Evolutionary conservation across 129 eudicot species (phyloP), one percentile per base, ranked within the genome.

Genomic region (Centrapalus pauciflorus): DNA sequence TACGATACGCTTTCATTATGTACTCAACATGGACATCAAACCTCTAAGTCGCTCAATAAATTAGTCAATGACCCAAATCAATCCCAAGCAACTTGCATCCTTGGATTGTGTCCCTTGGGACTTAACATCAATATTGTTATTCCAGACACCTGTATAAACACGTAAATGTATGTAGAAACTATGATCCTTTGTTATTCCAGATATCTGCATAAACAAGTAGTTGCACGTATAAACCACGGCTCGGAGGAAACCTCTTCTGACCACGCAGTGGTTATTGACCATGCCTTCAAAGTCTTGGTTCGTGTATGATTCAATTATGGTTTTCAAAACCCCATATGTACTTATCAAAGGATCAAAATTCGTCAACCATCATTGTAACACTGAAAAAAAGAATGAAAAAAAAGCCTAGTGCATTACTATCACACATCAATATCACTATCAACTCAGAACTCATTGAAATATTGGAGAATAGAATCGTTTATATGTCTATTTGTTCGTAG

Each of bases 121-220:
- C 32, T 24, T 81, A 2, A 40, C 55, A 6, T 64, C 94, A 24
- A 32, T 63, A 6, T 64, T 73, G 24, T 62, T 73, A 87, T 80
- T n/a, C n/a, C n/a, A n/a, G n/a, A n/a, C n/a, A n/a, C n/a, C n/a
- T n/a, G n/a, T n/a, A n/a, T n/a, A n/a, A n/a, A n/a, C n/a, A n/a
- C n/a, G n/a, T n/a, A n/a, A n/a, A n/a, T n/a, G n/a, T n/a, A n/a
- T n/a, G n/a, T n/a, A n/a, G n/a, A n/a, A n/a, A n/a, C n/a, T n/a
- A 73, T 87, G 95, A 70, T 83, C 95, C 72, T 80, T 87, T 48
- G 95, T 78, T 17, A 87, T 71, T 43, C 89, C n/a, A n/a, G n/a
- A n/a, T n/a, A n/a, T n/a, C n/a, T n/a, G 89, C 89, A 87, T 83
- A 66, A 83, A 87, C 32, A 85, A 78, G 83, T 80, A 83, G 41